phyloP scores from a whole-genome alignment of 2,329 filamentous ascomycete species.

The Westerdykella aurantiaca region DNA sequence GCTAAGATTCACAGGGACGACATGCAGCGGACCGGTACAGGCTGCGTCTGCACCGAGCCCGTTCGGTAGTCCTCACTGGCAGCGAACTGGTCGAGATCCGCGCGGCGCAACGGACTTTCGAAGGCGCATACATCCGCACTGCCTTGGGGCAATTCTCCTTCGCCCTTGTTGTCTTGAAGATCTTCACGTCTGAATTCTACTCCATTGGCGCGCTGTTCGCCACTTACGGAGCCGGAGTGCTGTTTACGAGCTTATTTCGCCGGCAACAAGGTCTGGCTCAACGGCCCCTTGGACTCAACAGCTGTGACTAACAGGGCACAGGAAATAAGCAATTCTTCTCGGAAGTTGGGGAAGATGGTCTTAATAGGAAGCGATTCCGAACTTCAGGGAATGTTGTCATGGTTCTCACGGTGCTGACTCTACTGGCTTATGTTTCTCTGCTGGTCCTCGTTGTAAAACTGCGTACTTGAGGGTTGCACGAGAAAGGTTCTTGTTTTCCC shows the following conservation, averaged over 20 bases:
- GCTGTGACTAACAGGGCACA: conserved; percentile 12
- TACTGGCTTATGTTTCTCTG: conserved; percentile 57
- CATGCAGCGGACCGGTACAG: conserved; percentile 69
- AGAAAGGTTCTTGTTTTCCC: too few relatives aligned
- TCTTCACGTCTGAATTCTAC: conserved; percentile 96
- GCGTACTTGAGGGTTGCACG: conserved; percentile 12
- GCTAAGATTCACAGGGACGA: conserved; percentile 36
- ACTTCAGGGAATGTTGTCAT: conserved; percentile 63
- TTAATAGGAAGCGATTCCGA: conserved; percentile 57
- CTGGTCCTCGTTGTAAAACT: conserved; percentile 55
- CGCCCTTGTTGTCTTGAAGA: conserved; percentile 87
- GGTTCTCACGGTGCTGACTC: conserved; percentile 55
- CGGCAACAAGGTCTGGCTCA: conserved; percentile 61
- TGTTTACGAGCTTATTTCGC: conserved; percentile 77
- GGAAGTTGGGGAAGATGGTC: conserved; percentile 54
- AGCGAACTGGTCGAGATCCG: conserved; percentile 90
- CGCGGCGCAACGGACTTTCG: conserved; percentile 91
- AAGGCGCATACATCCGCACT: conserved; percentile 93
- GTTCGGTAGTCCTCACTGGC: conserved; percentile 73
- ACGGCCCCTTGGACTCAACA: neutral
- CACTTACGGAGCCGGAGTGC: conserved; percentile 77
- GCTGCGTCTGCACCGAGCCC: conserved; percentile 75
- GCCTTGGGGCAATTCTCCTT: conserved; percentile 94
- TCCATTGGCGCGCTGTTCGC: conserved; percentile 94
- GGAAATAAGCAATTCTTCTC: conserved; percentile 89